Conservation (phyloP, 2,329 filamentous ascomycete species). For the Exophiala sideris region DNA sequence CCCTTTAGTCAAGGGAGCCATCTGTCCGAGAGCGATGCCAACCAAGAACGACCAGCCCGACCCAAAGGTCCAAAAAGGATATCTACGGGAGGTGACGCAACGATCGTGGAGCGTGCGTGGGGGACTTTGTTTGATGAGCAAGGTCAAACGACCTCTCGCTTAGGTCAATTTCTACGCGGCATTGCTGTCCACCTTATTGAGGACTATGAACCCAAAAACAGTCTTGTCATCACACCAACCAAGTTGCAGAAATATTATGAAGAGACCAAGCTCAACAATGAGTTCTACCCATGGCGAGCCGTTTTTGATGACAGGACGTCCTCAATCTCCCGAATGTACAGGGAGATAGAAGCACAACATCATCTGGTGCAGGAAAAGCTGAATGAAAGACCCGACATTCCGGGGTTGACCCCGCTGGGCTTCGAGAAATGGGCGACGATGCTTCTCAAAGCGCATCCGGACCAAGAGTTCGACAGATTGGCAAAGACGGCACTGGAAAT, state of each 20-base stretch:
- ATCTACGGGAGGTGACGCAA: constrained; percentile 48
- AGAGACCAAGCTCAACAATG: constrained; percentile 60
- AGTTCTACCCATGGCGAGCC: constrained; percentile 68
- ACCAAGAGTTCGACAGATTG: constrained; percentile 69
- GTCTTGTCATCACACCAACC: constrained; percentile 68
- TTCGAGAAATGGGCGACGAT: constrained; percentile 70
- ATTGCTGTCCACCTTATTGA: constrained; percentile 72
- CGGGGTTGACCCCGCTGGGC: constrained; percentile 64
- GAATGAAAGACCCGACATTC: constrained; percentile 56
- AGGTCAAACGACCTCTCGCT: constrained; percentile 63
- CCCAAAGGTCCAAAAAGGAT: constrained; percentile 39
- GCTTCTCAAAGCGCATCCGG: constrained; percentile 71
- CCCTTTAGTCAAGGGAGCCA: constrained; percentile 37
- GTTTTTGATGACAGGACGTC: constrained; percentile 53
- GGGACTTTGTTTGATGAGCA: constrained; percentile 67
- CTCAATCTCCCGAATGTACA: constrained; percentile 58
- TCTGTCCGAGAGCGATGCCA: constrained; percentile 31
- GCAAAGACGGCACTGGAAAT: constrained; percentile 65
- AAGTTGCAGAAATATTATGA: constrained; percentile 75
- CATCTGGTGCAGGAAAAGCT: constrained; percentile 59
- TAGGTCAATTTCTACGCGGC: constrained; percentile 69
- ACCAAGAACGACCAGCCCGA: constrained; percentile 24
- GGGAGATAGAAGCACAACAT: constrained; percentile 55
- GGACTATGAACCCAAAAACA: constrained; percentile 64
- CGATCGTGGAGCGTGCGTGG: constrained; percentile 70